These are phyloP conservation scores for Tulasnella calospora DNA, from an alignment of 768 basidiomycete species.

Conservation along the genomic window DNA sequence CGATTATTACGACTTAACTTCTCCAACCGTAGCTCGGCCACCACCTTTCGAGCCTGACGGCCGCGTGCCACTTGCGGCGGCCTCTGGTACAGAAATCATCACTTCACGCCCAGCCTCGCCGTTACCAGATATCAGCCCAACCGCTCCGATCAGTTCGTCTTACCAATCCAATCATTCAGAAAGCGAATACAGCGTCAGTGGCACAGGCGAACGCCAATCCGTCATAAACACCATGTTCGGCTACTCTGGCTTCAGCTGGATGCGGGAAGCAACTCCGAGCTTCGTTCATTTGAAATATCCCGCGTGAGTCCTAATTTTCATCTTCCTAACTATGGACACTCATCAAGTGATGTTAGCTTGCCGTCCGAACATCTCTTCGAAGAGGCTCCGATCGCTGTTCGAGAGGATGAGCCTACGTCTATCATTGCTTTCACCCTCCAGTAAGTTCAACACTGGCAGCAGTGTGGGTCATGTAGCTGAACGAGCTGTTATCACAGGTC, in stretches of 20 bases:
- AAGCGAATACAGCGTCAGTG: conserved; percentile 22
- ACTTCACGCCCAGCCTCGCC: conserved; percentile 22
- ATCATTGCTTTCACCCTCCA: conserved; percentile 93
- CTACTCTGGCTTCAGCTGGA: conserved; percentile 28
- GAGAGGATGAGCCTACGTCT: conserved; percentile 95
- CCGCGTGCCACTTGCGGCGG: not conserved
- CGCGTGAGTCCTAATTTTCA: conserved; percentile 20
- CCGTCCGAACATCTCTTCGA: conserved; percentile 79
- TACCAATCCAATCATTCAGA: conserved; percentile 20
- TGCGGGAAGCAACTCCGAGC: conserved; percentile 25
- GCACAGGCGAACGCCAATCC: conserved; percentile 3
- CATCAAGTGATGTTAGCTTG: conserved; percentile 8
- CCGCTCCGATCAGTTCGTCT: not conserved
- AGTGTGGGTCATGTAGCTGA: not conserved
- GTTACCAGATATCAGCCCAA: conserved; percentile 1
- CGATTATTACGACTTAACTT: conserved; percentile 11
- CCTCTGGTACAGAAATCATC: not conserved
- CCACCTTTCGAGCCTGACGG: not conserved
- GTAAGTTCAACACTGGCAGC: conserved; percentile 42
- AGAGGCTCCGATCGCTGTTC: conserved; percentile 89
- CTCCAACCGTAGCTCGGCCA: conserved; percentile 1
- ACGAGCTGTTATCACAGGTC: conserved; percentile 48
- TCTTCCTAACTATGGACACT: not conserved
- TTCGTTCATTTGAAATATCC: conserved; percentile 28
- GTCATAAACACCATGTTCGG: conserved; percentile 26